Percentiles rank a stretch among this genome's conserved stretches.
These are phyloP conservation scores for Cordyceps cateniannulata DNA, from an alignment of 2,329 filamentous ascomycete species.

Conservation along the genomic window DNA sequence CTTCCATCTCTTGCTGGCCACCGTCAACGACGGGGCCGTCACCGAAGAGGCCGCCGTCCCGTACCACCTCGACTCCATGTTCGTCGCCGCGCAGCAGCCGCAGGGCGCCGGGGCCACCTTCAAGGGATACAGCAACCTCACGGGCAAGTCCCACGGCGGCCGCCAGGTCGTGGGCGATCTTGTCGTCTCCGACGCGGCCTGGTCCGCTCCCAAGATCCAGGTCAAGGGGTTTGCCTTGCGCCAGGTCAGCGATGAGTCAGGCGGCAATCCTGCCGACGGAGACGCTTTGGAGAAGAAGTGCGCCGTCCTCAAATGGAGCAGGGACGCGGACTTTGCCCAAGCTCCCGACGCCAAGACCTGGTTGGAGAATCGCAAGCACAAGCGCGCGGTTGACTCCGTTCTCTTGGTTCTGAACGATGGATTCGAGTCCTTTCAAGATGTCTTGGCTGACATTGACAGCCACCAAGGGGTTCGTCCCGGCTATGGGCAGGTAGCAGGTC, in stretches of 20 bases:
- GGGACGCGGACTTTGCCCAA: neutral
- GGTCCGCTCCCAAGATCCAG: slow-evolving; percentile 11
- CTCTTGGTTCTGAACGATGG: neutral
- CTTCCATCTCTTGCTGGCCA: slow-evolving; percentile 36
- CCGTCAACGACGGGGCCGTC: neutral
- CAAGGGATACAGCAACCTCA: slow-evolving; percentile 1
- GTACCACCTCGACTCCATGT: slow-evolving; percentile 27
- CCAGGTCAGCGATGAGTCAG: slow-evolving; percentile 5
- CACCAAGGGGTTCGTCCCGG: neutral
- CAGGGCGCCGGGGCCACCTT: neutral
- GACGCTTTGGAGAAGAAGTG: neutral
- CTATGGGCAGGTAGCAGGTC: neutral
- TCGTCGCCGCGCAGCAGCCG: slow-evolving; percentile 11
- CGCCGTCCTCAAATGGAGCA: neutral
- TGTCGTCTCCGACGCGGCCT: slow-evolving; percentile 13
- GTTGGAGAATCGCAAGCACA: neutral
- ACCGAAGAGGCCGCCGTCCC: slow-evolving; percentile 7
- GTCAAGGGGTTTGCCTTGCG: slow-evolving; percentile 13
- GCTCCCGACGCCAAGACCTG: neutral
- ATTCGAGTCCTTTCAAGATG: neutral
- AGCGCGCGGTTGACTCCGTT: neutral
- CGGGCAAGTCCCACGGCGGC: neutral
- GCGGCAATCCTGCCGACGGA: neutral
- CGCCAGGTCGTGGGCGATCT: slow-evolving; percentile 6
- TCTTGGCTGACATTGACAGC: neutral